These are phyloP conservation scores for Atkinsonella hypoxylon DNA, from an alignment of 2,329 filamentous ascomycete genomes.

Conservation along the genomic window DNA sequence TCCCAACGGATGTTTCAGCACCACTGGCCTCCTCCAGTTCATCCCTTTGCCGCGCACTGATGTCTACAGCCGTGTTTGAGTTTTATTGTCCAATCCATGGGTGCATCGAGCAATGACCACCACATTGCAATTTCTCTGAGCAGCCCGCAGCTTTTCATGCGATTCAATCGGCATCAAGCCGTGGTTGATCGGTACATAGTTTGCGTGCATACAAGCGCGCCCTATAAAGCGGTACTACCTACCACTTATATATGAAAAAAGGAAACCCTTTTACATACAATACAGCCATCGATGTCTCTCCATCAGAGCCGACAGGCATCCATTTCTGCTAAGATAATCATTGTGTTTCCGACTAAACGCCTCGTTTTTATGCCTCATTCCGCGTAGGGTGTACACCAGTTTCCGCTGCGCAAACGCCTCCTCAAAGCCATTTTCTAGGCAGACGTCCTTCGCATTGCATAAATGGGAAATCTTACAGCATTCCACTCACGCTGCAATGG, in stretches of 20 bases:
- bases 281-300: background rate
- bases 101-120: no score
- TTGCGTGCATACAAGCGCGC: no score
- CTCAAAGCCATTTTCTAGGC: no score
- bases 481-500: constrained; percentile 19
- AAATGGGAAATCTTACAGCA: no score
- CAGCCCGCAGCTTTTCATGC: no score
- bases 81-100: background rate
- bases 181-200: no score
- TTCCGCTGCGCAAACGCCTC: background rate
- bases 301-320: background rate
- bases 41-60: background rate
- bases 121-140: no score
- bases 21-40: background rate
- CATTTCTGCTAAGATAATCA: background rate
- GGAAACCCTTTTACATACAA: background rate
- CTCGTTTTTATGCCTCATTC: background rate
- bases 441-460: no score
- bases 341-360: background rate
- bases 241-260: background rate
- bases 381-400: background rate
- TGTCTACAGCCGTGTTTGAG: background rate
- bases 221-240: no score
- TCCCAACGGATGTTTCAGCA: background rate
- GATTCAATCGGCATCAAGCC: no score